Evolutionary conservation across 2,329 filamentous ascomycete species (phyloP).

Genomic region (Fusarium praegraminearum): DNA sequence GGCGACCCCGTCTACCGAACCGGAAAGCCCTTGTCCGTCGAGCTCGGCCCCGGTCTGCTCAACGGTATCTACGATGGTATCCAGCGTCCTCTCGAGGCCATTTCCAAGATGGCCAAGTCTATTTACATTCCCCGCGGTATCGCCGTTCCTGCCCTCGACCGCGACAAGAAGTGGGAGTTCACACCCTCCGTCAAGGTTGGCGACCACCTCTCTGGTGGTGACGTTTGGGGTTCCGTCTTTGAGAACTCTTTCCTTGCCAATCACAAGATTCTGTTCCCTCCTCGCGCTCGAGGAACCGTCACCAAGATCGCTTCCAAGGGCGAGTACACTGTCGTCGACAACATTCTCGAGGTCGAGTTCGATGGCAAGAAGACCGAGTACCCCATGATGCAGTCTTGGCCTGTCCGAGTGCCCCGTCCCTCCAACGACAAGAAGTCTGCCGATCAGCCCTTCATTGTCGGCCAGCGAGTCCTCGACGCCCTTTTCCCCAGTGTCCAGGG

Average conservation of each 20-base stretch:
- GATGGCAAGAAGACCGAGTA: constrained; percentile 94
- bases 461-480: constrained; percentile 94
- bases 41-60: constrained; percentile 95
- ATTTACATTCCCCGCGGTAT: constrained; percentile 99
- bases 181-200: constrained; percentile 92
- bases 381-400: constrained; percentile 99
- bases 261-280: constrained; percentile 93
- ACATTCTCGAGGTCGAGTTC: constrained; percentile 96
- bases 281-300: constrained; percentile 89
- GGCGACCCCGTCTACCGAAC: constrained; percentile 92
- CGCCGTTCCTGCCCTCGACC: constrained; percentile 85
- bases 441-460: constrained; percentile 92
- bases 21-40: constrained; percentile 95
- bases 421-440: constrained; percentile 92
- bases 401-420: constrained; percentile 93
- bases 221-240: constrained; percentile 93
- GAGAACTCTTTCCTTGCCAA: constrained; percentile 96
- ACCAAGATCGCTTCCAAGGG: constrained; percentile 91
- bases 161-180: constrained; percentile 96
- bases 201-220: constrained; percentile 95
- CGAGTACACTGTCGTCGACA: constrained; percentile 92
- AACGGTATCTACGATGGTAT: constrained; percentile 99
- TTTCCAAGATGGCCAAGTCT: constrained; percentile 80
- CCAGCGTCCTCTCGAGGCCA: constrained; percentile 90
- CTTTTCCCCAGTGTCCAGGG: constrained; percentile 97